Base-by-base conservation (phyloP, 1,284 basidiomycete genomes). In the Meripilus lineatus region DNA sequence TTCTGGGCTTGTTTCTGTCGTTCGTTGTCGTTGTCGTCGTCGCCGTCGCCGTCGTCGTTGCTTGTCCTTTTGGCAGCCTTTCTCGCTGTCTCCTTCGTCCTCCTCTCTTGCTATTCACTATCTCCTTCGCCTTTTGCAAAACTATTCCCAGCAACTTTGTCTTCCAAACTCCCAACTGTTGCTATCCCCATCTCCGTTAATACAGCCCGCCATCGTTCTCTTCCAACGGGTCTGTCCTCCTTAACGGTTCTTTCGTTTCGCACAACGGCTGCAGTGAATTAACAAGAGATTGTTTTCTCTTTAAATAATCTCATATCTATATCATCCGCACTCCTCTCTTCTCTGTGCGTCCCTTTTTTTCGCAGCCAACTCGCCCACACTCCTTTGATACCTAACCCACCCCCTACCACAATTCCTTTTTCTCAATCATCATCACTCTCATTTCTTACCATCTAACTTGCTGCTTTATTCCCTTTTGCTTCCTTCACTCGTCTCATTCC, bases 261-360 rank as follows among this genome's bases (percentile, higher is more conserved):
- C 36, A 38, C 36, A 38, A 23, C 15, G 17, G 14, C 13, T 22
- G 21, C 25, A 18, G 36, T 38, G 36, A 38, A 38, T 35, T 38
- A n/a, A 18, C 56, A 60, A 58, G 56, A 65, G 64, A 64, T 62
- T 62, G 64, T 63, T 67, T 58, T 70, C 69, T 66, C 61, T 69
- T 72, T 74, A 70, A 67, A 60, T 64, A 67, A 56, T 57, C 56
- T 52, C 53, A 42, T 55, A 51, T 56, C 43, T 54, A 57, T 53
- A 51, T 22, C 45, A 39, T 43, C 37, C 40, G 38, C 44, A 47
- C 51, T 54, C 47, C 54, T 56, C 57, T 59, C 55, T 65, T 70
- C 70, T 69, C 73, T 73, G 69, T 72, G 74, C 68, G 72, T 71
- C 72, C 70, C 65, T 65, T 70, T 69, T 68, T 70, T 63, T 64